A percentile compares a stretch with the other conserved stretches of the same genome.
These are phyloP conservation scores for Pseudophaeomoniella oleicola DNA, from an alignment of 2,329 filamentous ascomycete genomes.

Conservation along the genomic window DNA sequence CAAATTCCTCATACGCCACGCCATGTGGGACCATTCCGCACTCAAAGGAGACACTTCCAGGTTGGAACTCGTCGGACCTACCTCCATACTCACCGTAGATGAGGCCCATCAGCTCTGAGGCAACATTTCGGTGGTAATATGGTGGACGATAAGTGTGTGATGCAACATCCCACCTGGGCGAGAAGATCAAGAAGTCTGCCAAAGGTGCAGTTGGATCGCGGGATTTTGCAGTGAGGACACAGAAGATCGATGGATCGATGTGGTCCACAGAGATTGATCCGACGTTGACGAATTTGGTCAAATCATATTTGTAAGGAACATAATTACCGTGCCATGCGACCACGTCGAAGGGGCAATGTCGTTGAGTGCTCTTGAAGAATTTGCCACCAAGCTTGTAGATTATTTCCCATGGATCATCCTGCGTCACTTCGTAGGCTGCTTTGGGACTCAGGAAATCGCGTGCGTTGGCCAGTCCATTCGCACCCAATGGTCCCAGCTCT, in stretches of 20 bases:
- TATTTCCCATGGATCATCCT: slow-evolving; percentile 36
- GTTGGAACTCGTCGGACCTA: slow-evolving; percentile 41
- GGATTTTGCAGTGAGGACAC: slow-evolving; percentile 45
- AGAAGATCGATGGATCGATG: slow-evolving; percentile 66
- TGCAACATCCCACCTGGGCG: slow-evolving; percentile 47
- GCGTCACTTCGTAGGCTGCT: slow-evolving; percentile 51
- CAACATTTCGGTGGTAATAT: slow-evolving; percentile 52
- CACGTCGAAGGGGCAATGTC: slow-evolving; percentile 63
- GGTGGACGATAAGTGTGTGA: slow-evolving; percentile 46
- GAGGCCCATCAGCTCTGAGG: slow-evolving; percentile 53
- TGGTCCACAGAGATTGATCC: slow-evolving; percentile 63
- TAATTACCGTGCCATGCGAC: slow-evolving; percentile 72
- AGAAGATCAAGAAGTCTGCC: slow-evolving; percentile 52
- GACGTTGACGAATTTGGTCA: slow-evolving; percentile 62
- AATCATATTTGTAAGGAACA: slow-evolving; percentile 69
- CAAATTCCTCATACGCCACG: slow-evolving; percentile 37
- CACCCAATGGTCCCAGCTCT: slow-evolving; percentile 59
- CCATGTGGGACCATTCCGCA: slow-evolving; percentile 60
- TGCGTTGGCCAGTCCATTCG: slow-evolving; percentile 59
- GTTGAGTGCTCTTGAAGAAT: slow-evolving; percentile 50
- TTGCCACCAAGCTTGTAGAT: slow-evolving; percentile 53
- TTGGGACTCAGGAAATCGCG: slow-evolving; percentile 63
- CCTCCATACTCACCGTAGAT: slow-evolving; percentile 48
- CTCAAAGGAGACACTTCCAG: slow-evolving; percentile 49
- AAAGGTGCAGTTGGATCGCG: slow-evolving; percentile 42